Evolutionary conservation across 306 rosid species (phyloP).

Genomic region (Styphnolobium japonicum): DNA sequence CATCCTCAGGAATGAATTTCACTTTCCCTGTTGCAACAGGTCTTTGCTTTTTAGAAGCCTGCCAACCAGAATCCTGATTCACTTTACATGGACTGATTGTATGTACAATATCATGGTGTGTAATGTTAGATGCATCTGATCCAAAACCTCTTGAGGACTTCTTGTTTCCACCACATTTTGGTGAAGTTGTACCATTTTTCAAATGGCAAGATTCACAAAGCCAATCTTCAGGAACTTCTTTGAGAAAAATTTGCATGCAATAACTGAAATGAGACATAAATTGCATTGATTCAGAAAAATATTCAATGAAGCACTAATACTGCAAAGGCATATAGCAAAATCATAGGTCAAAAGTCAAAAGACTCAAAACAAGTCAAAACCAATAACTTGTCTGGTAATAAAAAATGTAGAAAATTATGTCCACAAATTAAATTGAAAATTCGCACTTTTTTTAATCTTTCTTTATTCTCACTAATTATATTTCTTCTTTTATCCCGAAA

Average conservation of each 20-base stretch:
- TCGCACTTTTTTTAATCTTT: not conserved
- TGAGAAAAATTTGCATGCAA: constrained; percentile 37
- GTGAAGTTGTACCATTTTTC: not conserved
- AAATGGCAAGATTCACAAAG: constrained; percentile 50
- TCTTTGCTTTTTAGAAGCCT: constrained; percentile 30
- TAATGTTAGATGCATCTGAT: not conserved
- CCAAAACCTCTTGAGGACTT: not conserved
- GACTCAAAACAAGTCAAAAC: no score
- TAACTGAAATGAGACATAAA: constrained; percentile 51
- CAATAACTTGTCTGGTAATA: not conserved
- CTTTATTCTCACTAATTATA: not conserved
- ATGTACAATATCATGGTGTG: not conserved
- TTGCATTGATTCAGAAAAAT: constrained; percentile 19
- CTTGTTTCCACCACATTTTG: not conserved
- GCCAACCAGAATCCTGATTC: constrained; percentile 12
- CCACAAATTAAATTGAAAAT: constrained; percentile 12
- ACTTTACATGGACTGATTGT: not conserved
- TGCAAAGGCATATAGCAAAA: not conserved
- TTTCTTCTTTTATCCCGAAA: not conserved
- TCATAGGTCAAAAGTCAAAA: not conserved
- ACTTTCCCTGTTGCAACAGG: constrained; percentile 45
- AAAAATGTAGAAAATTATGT: not conserved
- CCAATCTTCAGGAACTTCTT: constrained; percentile 44
- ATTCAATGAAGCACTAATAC: not conserved
- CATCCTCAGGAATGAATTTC: constrained; percentile 53